Evolutionary conservation across 2,329 filamentous ascomycete genomes (phyloP).

Genomic region (Epichloe sibirici): DNA sequence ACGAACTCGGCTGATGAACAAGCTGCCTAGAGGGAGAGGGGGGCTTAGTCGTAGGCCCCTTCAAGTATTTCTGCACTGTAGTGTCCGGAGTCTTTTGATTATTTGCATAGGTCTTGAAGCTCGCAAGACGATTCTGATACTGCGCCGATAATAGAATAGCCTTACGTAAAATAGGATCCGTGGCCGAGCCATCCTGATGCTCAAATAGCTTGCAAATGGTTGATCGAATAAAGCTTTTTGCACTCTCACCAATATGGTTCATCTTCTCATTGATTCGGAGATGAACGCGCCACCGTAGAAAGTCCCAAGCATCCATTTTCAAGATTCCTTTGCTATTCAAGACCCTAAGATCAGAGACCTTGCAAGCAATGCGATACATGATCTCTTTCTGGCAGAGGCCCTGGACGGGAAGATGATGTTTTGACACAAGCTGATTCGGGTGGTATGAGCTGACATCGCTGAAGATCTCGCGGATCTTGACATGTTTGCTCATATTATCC

Average conservation of each 20-base stretch:
- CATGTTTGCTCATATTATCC: conserved; percentile 22
- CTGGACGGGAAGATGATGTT: conserved; percentile 16
- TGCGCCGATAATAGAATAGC: conserved; percentile 17
- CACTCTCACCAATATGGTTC: conserved; percentile 3
- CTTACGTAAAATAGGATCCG: conserved; percentile 17
- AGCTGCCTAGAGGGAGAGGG: neutral
- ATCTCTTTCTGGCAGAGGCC: conserved; percentile 23
- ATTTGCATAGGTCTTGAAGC: conserved; percentile 7
- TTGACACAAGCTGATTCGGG: conserved; percentile 25
- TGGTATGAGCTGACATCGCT: conserved; percentile 17
- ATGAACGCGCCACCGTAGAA: conserved; percentile 23
- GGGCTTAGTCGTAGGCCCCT: neutral
- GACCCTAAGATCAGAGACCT: conserved; percentile 18
- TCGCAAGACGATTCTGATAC: conserved; percentile 10
- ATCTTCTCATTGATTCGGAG: conserved; percentile 9
- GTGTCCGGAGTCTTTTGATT: neutral
- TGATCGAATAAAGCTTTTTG: conserved; percentile 6
- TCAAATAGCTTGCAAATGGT: conserved; percentile 11
- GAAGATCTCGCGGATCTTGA: conserved; percentile 24
- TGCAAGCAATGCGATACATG: conserved; percentile 24
- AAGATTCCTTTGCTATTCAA: conserved; percentile 15
- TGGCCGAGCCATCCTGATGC: conserved; percentile 6
- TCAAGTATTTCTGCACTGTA: neutral
- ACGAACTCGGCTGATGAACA: neutral
- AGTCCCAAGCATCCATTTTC: conserved; percentile 25